These are phyloP conservation scores for Epichloe hybrida DNA, from an alignment of 2,329 filamentous ascomycete genomes.

Conservation along the genomic window DNA sequence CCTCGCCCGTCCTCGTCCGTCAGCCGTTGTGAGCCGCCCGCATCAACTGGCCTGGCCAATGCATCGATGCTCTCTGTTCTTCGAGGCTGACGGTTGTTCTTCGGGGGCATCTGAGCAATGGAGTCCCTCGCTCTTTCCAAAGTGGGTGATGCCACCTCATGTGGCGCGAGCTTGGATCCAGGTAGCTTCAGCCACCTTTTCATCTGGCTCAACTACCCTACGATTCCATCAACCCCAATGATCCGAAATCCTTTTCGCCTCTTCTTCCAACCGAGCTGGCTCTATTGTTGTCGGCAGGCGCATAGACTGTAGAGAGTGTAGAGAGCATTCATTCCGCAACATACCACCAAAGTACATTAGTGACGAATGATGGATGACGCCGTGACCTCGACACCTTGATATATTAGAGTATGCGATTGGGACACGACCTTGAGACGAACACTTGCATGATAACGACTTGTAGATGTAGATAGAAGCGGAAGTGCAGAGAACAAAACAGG, in stretches of 20 bases:
- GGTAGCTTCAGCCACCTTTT: slow-evolving; percentile 12
- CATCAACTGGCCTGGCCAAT: too few species aligned
- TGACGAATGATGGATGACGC: not conserved
- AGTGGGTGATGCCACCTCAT: slow-evolving; percentile 6
- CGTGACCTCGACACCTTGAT: not conserved
- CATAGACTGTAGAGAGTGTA: too few species aligned
- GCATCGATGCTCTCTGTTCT: too few species aligned
- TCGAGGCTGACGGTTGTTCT: too few species aligned
- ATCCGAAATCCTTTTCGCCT: not conserved
- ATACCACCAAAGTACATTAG: not conserved
- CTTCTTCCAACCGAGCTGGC: not conserved
- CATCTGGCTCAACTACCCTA: not conserved
- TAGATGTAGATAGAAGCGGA: too few species aligned
- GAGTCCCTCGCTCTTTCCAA: not conserved
- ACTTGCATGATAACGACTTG: too few species aligned
- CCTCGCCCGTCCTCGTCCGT: not conserved
- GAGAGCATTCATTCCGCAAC: too few species aligned
- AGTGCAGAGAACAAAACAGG: too few species aligned
- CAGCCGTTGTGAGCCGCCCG: too few species aligned
- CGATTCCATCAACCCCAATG: not conserved
- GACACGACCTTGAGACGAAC: too few species aligned
- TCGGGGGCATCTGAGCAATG: too few species aligned
- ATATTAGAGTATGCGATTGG: too few species aligned
- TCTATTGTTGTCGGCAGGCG: not conserved
- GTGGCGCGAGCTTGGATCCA: slow-evolving; percentile 11